Percentiles rank a stretch among this genome's conserved stretches.
These are phyloP conservation scores for Podospora appendiculata DNA, from an alignment of 495 filamentous ascomycete species.

Conservation along the genomic window DNA sequence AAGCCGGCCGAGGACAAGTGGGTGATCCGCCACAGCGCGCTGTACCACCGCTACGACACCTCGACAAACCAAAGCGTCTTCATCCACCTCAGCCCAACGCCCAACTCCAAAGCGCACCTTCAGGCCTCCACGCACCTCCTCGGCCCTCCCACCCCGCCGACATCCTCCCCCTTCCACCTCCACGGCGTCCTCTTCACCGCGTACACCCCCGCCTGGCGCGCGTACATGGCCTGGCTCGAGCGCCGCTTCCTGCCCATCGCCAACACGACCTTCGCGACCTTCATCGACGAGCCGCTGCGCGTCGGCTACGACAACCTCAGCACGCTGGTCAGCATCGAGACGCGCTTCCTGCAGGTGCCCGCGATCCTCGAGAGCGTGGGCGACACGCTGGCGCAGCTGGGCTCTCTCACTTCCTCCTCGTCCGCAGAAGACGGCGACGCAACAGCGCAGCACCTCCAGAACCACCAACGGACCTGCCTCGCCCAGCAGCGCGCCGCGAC, in stretches of 20 bases:
- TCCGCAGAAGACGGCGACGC: neutral
- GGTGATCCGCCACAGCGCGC: slow-evolving; percentile 35
- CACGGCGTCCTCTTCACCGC: slow-evolving; percentile 30
- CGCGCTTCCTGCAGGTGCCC: slow-evolving; percentile 17
- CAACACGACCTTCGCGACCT: slow-evolving; percentile 20
- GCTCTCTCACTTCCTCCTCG: neutral
- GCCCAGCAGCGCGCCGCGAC: slow-evolving; percentile 22
- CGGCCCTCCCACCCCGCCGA: slow-evolving; percentile 27
- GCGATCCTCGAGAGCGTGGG: slow-evolving; percentile 14
- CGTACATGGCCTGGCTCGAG: slow-evolving; percentile 30
- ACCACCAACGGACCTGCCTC: slow-evolving; percentile 9
- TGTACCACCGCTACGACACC: slow-evolving; percentile 32
- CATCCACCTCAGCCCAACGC: slow-evolving; percentile 29
- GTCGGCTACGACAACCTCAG: slow-evolving; percentile 26
- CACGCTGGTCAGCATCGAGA: slow-evolving; percentile 21
- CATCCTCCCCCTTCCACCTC: slow-evolving; percentile 22
- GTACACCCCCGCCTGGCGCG: slow-evolving; percentile 33
- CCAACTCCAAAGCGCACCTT: slow-evolving; percentile 20
- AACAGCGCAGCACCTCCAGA: slow-evolving; percentile 3
- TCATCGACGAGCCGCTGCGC: slow-evolving; percentile 24
- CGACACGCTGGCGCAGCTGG: slow-evolving; percentile 21
- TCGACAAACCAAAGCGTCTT: slow-evolving; percentile 21
- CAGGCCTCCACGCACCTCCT: slow-evolving; percentile 14
- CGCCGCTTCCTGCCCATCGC: slow-evolving; percentile 25
- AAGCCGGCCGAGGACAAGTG: slow-evolving; percentile 26